Base-by-base conservation (phyloP, 2,329 filamentous ascomycete species). In the Cladosporium sp. region DNA sequence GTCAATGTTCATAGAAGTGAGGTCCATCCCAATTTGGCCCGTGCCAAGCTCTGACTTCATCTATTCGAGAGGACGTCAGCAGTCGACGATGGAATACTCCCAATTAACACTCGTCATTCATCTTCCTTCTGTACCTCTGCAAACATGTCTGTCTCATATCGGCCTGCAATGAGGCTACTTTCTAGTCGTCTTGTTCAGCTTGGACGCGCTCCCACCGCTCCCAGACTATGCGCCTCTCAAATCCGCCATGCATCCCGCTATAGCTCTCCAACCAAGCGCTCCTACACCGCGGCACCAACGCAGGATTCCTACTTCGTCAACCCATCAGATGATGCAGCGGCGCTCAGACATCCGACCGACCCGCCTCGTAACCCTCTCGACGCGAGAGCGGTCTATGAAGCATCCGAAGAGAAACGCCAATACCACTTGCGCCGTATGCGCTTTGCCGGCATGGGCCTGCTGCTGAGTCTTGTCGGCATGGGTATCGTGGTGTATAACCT, bases 371-470 rank as follows among this genome's bases (percentile, higher is more conserved):
- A 59, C 29, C 60, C 58, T 7, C 39, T 59, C 25, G 62, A 62
- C 49, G 56, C 57, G 30, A 57, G 59, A 15, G 58, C 58, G 12
- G 55, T 55, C 20, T 53, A 55, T 4, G 40, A 62, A 40, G 59
- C 56, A 29, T 55, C 49, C 18, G 61, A 63, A 39, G 57, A 64
- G 52, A 62, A 62, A 54, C 56, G 59, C 20, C 54, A 61, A 25
- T 60, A 63, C 45, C 57, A 64, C 46, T 41, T 64, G 30, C 56
- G 58, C 20, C 61, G 64, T 20, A 67, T 67, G 63, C 65, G 64
- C 27, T 63, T 65, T 48, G 63, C 65, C 7, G 64, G 61, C 12
- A 65, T 67, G 56, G 66, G 66, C n/a, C 52, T 68, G 35, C 51
- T 67, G 15, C 20, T 66, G 51, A 67, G 59, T 43, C 52, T 67